Percentiles rank a stretch among this genome's conserved stretches.
Conservation (phyloP, 176 grass and related monocot genomes). For the Cymbopogon citratus region DNA sequence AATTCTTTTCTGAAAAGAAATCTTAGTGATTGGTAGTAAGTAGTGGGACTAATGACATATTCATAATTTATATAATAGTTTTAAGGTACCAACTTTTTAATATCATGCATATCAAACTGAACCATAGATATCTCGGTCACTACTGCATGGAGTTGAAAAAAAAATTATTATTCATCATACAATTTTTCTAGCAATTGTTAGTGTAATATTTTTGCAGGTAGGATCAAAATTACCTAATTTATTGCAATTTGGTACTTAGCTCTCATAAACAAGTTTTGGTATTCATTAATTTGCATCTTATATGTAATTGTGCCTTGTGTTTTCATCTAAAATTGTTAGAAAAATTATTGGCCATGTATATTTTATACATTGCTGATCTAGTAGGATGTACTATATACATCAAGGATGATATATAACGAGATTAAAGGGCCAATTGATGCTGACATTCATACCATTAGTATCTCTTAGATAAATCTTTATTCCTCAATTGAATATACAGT, state of each 20-base stretch:
- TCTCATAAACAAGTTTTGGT: neutral
- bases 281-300: neutral
- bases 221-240: neutral
- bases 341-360: neutral
- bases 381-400: neutral
- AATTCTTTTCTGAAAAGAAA: neutral
- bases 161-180: neutral
- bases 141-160: neutral
- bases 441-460: neutral
- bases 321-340: neutral
- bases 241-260: neutral
- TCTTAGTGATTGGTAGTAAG: neutral
- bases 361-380: neutral
- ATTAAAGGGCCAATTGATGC: neutral
- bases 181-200: neutral
- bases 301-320: fast-evolving
- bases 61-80: neutral
- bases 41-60: too few species aligned
- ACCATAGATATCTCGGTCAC: neutral
- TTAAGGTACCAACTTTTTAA: neutral
- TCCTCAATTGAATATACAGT: neutral
- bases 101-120: neutral
- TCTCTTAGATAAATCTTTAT: neutral
- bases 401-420: neutral
- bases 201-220: neutral